Evolutionary conservation across 805 yeast species (phyloP).

Genomic region (Saturnispora hagleri): DNA sequence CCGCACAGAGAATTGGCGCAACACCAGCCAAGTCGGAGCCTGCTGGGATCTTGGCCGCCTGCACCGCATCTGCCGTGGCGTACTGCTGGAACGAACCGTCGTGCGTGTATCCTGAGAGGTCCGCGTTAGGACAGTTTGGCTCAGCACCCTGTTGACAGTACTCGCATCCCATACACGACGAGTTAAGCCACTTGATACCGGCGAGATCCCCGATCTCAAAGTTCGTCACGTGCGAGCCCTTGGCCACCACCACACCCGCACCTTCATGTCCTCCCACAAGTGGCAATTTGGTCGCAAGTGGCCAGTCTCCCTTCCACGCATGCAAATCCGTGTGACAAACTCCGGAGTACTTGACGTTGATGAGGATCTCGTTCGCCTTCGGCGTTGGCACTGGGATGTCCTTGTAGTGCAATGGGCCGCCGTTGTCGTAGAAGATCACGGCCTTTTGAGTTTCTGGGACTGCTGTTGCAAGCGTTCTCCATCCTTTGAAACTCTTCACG

Average conservation of each 20-base stretch:
- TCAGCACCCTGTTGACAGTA: conserved; percentile 59
- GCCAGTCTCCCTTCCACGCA: conserved; percentile 95
- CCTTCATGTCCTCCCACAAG: conserved; percentile 88
- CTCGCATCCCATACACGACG: conserved; percentile 71
- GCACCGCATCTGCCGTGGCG: conserved; percentile 81
- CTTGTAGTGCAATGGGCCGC: conserved; percentile 55
- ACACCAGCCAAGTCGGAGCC: conserved; percentile 66
- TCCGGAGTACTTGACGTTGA: conserved; percentile 81
- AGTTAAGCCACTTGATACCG: conserved; percentile 78
- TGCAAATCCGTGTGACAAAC: conserved; percentile 93
- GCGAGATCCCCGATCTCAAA: conserved; percentile 75
- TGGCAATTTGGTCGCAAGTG: conserved; percentile 63
- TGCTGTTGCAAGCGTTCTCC: conserved; percentile 11
- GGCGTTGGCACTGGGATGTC: conserved; percentile 79
- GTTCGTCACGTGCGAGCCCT: conserved; percentile 58
- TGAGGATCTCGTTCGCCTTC: conserved; percentile 64
- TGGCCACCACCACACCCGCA: conserved; percentile 76
- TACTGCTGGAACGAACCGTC: conserved; percentile 91
- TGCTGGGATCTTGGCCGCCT: conserved; percentile 71
- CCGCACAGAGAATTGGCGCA: conserved; percentile 85
- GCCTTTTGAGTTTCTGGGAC: conserved; percentile 68
- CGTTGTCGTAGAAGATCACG: conserved; percentile 54
- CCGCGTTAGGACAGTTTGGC: conserved; percentile 62
- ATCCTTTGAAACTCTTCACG: background rate
- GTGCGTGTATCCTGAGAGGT: conserved; percentile 77